Evolutionary conservation across 139 green algal species (phyloP).

Genomic region (Nannochloris sp.): DNA sequence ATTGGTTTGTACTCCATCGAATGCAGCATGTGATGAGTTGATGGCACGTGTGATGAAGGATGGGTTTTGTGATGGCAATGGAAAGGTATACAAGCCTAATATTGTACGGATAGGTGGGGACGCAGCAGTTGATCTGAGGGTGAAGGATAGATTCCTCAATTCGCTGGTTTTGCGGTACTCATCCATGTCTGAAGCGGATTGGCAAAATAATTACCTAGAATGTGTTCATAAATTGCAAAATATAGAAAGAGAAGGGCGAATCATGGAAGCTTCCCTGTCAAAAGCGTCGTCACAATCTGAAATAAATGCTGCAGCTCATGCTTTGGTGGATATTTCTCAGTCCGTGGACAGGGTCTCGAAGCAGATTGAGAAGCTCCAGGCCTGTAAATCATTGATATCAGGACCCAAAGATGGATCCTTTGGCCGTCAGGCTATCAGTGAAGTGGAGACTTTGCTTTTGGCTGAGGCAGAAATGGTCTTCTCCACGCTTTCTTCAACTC

Average conservation of each 20-base stretch:
- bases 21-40: conserved; percentile 91
- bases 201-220: conserved; percentile 14
- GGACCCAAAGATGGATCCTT: conserved; percentile 2
- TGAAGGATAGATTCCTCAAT: conserved; percentile 15
- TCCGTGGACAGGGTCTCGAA: background rate
- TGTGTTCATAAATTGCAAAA: background rate
- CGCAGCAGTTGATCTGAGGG: conserved; percentile 4
- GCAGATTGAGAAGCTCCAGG: conserved; percentile 30
- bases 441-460: conserved; percentile 41
- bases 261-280: conserved; percentile 9
- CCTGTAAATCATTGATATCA: conserved; percentile 23
- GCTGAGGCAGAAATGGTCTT: conserved; percentile 77
- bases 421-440: conserved; percentile 30
- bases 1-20: conserved; percentile 88
- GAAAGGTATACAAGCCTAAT: conserved; percentile 43
- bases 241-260: conserved; percentile 7
- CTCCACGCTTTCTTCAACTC: conserved; percentile 66
- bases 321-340: conserved; percentile 22
- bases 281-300: background rate
- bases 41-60: conserved; percentile 73
- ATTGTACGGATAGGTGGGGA: conserved; percentile 58
- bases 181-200: conserved; percentile 20
- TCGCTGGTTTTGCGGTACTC: conserved; percentile 13
- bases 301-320: background rate
- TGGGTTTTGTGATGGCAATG: conserved; percentile 47